These are phyloP conservation scores for Leptographium procerum DNA, from an alignment of 2,329 filamentous ascomycete genomes.

Conservation along the genomic window DNA sequence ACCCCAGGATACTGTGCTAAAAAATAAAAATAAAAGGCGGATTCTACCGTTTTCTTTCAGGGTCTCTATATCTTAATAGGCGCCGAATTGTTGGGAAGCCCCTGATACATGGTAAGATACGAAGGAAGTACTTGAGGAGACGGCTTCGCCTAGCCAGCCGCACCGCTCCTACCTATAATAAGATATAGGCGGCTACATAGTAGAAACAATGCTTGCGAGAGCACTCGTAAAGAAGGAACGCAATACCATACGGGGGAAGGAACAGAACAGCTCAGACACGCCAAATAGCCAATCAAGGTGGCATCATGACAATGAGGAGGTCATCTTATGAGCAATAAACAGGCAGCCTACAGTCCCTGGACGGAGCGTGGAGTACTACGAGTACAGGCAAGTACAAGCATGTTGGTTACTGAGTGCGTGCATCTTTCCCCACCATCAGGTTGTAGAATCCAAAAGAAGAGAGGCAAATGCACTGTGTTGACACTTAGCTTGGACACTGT, in stretches of 20 bases:
- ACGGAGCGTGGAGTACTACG: background rate
- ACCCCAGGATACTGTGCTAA: background rate
- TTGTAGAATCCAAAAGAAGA: background rate
- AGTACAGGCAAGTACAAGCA: background rate
- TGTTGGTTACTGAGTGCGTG: background rate
- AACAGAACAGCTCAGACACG: background rate
- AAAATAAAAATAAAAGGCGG: background rate
- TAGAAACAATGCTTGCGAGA: no score
- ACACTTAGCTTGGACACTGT: background rate
- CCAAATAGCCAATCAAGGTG: background rate
- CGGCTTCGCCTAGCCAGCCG: background rate
- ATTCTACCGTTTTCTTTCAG: slow-evolving; percentile 4
- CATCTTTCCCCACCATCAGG: background rate
- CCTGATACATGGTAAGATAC: background rate
- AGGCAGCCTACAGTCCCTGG: background rate
- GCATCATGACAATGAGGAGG: background rate
- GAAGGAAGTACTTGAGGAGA: background rate
- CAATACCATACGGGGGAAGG: background rate
- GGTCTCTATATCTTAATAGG: background rate
- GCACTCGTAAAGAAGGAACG: background rate
- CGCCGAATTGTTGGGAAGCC: background rate
- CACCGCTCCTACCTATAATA: background rate
- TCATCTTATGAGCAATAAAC: background rate
- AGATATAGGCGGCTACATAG: no score
- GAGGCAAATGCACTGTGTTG: background rate